These are phyloP conservation scores for Lantana camara DNA, from an alignment of 257 asterid genomes.

Conservation along the genomic window DNA sequence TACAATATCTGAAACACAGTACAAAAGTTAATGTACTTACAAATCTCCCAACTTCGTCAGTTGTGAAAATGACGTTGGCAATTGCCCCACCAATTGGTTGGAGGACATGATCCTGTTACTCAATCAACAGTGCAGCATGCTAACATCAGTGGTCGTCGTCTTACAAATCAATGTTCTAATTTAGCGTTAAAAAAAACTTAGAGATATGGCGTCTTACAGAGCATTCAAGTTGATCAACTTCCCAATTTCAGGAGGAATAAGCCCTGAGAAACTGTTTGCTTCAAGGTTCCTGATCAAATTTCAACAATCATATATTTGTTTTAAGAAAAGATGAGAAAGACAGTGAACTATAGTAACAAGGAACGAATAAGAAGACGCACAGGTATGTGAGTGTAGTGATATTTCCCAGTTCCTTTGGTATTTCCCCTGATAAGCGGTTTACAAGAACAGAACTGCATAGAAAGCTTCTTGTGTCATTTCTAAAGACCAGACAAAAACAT, in stretches of 20 bases:
- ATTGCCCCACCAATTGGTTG: conserved; percentile 59
- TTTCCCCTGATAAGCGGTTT: conserved; percentile 76
- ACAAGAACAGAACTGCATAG: conserved; percentile 72
- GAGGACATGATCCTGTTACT: conserved; percentile 75
- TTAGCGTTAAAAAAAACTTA: conserved; percentile 12
- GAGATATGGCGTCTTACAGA: conserved; percentile 51
- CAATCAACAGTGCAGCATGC: conserved; percentile 24
- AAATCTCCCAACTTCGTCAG: conserved; percentile 58
- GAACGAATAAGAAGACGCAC: conserved; percentile 49
- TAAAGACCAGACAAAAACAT: conserved; percentile 14
- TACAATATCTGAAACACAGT: conserved; percentile 5
- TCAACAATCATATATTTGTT: conserved; percentile 1
- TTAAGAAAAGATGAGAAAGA: not conserved
- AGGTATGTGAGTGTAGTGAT: conserved; percentile 71
- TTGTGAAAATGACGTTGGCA: conserved; percentile 62
- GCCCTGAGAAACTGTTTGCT: conserved; percentile 71
- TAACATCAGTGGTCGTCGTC: conserved; percentile 15
- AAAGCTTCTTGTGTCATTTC: conserved; percentile 27
- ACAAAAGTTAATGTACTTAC: conserved; percentile 45
- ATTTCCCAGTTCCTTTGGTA: conserved; percentile 70
- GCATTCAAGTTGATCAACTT: conserved; percentile 50
- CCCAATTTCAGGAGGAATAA: conserved; percentile 74
- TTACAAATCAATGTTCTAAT: conserved; percentile 12
- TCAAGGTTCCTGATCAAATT: conserved; percentile 70
- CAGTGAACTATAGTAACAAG: not conserved